phyloP scores from a whole-genome alignment of 768 basidiomycete species.

The Pulveroboletus frians region DNA sequence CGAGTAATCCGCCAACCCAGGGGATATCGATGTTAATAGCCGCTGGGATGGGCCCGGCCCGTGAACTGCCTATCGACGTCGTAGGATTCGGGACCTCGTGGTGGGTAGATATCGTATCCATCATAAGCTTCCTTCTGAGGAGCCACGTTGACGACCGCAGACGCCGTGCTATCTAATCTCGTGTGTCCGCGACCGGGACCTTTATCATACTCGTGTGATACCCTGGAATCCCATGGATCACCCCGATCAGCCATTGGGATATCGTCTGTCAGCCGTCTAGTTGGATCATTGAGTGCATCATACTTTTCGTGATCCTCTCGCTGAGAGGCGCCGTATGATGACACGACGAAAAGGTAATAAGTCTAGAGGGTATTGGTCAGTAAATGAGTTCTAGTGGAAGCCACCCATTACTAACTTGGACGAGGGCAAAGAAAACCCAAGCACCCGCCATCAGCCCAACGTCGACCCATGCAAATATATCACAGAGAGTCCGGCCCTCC shows the following conservation, averaged over 20 bases:
- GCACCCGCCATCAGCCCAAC: slow-evolving; percentile 87
- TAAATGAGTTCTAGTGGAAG: background rate
- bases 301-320: slow-evolving; percentile 79
- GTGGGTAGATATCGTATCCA: slow-evolving; percentile 19
- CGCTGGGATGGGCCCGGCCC: slow-evolving; percentile 42
- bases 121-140: slow-evolving; percentile 42
- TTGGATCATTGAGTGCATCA: slow-evolving; percentile 61
- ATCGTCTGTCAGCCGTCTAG: slow-evolving; percentile 48
- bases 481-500: slow-evolving; percentile 73
- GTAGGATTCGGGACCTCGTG: slow-evolving; percentile 30
- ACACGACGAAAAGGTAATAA: slow-evolving; percentile 44
- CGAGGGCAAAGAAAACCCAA: slow-evolving; percentile 73
- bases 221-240: slow-evolving; percentile 67
- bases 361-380: slow-evolving; percentile 33
- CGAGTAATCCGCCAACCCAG: background rate
- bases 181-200: slow-evolving; percentile 42
- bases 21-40: slow-evolving; percentile 26
- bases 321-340: slow-evolving; percentile 68
- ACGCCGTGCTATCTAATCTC: slow-evolving; percentile 54
- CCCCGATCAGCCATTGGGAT: slow-evolving; percentile 60
- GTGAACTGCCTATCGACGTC: slow-evolving; percentile 28
- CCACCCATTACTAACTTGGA: slow-evolving; percentile 52
- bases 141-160: slow-evolving; percentile 50
- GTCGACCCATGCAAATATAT: slow-evolving; percentile 89
- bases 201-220: slow-evolving; percentile 39